Evolutionary conservation across 768 basidiomycete species (phyloP).

Genomic region (Leccinum longicurvipes): DNA sequence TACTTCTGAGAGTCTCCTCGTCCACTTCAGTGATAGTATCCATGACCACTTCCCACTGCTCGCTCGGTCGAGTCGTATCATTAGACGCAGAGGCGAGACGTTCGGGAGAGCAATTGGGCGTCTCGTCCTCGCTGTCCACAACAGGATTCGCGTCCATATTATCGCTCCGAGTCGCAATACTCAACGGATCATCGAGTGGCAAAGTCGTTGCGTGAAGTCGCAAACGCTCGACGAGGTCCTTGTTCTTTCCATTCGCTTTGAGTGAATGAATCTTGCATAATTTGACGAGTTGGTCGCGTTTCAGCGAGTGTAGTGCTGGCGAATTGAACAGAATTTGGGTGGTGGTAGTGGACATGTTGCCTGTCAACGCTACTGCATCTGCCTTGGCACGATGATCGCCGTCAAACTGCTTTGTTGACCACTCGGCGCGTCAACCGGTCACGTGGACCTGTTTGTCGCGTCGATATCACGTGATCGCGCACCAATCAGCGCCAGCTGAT

Average conservation of each 20-base stretch:
- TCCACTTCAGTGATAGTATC: constrained; percentile 71
- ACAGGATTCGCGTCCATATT: constrained; percentile 28
- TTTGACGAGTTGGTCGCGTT: constrained; percentile 80
- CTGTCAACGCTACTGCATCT: no score
- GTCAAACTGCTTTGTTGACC: constrained; percentile 17
- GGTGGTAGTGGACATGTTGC: constrained; percentile 74
- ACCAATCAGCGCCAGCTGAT: constrained; percentile 3
- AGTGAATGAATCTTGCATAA: constrained; percentile 81
- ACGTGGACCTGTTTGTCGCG: constrained; percentile 14
- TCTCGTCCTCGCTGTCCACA: constrained; percentile 32
- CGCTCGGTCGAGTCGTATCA: constrained; percentile 57
- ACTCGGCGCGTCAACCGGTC: constrained; percentile 9
- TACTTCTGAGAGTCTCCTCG: constrained; percentile 41
- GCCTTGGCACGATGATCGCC: not conserved
- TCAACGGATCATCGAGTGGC: constrained; percentile 53
- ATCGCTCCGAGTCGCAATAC: constrained; percentile 54
- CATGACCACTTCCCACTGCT: constrained; percentile 87
- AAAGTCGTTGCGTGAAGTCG: constrained; percentile 65
- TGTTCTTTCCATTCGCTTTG: constrained; percentile 78
- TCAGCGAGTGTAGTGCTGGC: constrained; percentile 77
- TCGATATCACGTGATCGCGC: constrained; percentile 14
- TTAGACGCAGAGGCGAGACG: constrained; percentile 3
- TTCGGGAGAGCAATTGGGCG: constrained; percentile 21
- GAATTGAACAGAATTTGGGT: constrained; percentile 84
- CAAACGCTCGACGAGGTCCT: constrained; percentile 66